Evolutionary conservation across 768 basidiomycete genomes (phyloP), one percentile per base, ranked within the genome.

Genomic region (Scleroderma citrinum): DNA sequence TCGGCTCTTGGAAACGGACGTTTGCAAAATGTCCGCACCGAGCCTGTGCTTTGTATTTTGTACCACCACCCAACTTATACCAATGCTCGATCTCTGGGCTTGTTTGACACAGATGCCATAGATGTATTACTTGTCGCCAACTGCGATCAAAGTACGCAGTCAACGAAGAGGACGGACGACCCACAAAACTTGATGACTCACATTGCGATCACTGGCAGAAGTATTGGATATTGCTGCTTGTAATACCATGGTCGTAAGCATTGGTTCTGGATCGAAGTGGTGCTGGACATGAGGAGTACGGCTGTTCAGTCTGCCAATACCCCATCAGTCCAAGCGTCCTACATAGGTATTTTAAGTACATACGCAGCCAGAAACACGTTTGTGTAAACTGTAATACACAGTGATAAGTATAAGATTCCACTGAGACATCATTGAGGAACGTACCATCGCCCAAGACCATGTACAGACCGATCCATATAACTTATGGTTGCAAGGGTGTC

Each of bases 381-480:
- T 11, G 43, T 29, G 29, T 44, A 44, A 26, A 44, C 43, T 44
- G 31, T 12, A 30, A 17, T 5, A 44, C 31, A 16, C 6, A 11
- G 29, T 8, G 16, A 17, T 3, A n/a, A n/a, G 24, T 10, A 44
- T 30, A 12, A 30, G 24, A 30, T 31, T 2, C 5, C 3, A 31
- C 24, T 3, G 43, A 31, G 30, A 8, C 19, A 3, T 6, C 31
- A 7, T 3, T 31, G 14, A 7, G 26, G 43, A 24, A 17, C 49
- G 35, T n/a, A 50, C 45, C 24, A 20, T 47, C 49, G 29, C 46
- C 49, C 10, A 50, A 29, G 16, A 50, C 20, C 16, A 31, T 39
- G 21, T 48, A 50, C 26, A 47, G 17, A 11, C 38, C 50, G 8
- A 23, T 29, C 47, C 47, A 51, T 6, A 47, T 31, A 34, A 48